Percentiles rank a stretch among this genome's conserved stretches.
Conservation (phyloP, 257 asterid species). For the Capsicum rhomboideum region DNA sequence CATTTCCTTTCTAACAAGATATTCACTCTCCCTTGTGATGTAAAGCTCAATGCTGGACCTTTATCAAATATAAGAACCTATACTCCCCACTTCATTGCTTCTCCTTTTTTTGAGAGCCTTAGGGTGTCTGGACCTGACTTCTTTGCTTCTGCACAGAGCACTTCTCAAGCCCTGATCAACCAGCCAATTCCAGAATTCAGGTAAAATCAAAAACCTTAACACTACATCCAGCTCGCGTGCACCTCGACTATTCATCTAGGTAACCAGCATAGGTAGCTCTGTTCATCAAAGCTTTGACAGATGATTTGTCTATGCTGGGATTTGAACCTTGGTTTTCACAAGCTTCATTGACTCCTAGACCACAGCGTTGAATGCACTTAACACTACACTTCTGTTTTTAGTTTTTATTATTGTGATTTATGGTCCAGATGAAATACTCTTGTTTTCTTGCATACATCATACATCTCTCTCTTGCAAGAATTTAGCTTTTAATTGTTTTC, state of each 20-base stretch:
- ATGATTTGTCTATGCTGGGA: neutral
- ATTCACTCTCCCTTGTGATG: slow-evolving; percentile 38
- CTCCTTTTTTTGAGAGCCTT: slow-evolving; percentile 67
- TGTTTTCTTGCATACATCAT: neutral
- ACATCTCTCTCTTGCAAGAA: neutral
- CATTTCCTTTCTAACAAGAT: slow-evolving; percentile 28
- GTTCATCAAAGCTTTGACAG: neutral
- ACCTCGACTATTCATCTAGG: neutral
- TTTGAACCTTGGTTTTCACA: neutral
- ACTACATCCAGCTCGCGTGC: neutral
- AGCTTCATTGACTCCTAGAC: neutral
- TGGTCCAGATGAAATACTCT: neutral
- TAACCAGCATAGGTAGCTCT: neutral
- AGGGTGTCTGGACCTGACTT: slow-evolving; percentile 58
- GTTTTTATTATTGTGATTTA: neutral
- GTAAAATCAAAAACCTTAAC: slow-evolving; percentile 14
- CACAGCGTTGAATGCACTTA: neutral
- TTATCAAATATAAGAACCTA: slow-evolving; percentile 39
- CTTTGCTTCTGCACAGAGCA: slow-evolving; percentile 32
- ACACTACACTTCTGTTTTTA: neutral
- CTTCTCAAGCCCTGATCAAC: slow-evolving; percentile 28
- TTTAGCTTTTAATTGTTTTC: slow-evolving; percentile 8
- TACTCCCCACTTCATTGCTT: slow-evolving; percentile 70
- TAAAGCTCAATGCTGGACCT: slow-evolving; percentile 52
- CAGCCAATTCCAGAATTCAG: slow-evolving; percentile 34